Percentiles rank a stretch among this genome's conserved stretches.
These are phyloP conservation scores for Aureobasidium sp. DNA, from an alignment of 2,329 filamentous ascomycete genomes.

Conservation along the genomic window DNA sequence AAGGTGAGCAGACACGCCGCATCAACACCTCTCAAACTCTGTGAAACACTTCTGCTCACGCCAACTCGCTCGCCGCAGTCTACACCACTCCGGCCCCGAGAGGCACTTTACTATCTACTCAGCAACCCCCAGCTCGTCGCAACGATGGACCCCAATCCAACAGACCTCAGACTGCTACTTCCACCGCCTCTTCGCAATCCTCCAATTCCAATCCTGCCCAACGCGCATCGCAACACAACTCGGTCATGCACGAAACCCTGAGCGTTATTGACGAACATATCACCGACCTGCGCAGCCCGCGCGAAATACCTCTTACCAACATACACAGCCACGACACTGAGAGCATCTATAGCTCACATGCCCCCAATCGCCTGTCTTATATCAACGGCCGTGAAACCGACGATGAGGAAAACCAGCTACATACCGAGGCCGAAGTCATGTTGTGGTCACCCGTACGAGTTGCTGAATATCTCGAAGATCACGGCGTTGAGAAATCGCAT, in stretches of 20 bases:
- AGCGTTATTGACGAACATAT: conserved; percentile 98
- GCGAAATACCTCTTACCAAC: conserved; percentile 50
- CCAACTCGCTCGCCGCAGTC: conserved; percentile 21
- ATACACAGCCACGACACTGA: conserved; percentile 61
- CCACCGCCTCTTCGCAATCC: neutral
- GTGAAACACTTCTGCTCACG: conserved; percentile 14
- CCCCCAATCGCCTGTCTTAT: conserved; percentile 74
- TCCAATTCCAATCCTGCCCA: neutral
- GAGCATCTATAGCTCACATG: conserved; percentile 65
- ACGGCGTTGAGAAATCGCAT: conserved; percentile 79
- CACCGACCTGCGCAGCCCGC: conserved; percentile 67
- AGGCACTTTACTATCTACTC: conserved; percentile 23
- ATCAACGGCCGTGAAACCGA: conserved; percentile 93
- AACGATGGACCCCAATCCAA: neutral
- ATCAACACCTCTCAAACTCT: neutral
- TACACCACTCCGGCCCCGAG: conserved; percentile 34
- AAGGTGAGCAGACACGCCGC: conserved; percentile 51
- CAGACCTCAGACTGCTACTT: neutral
- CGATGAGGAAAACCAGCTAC: conserved; percentile 72
- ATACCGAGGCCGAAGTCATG: conserved; percentile 67
- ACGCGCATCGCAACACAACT: conserved; percentile 42
- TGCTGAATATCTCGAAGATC: conserved; percentile 78
- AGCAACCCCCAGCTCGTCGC: conserved; percentile 11
- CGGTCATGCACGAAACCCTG: conserved; percentile 87
- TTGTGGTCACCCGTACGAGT: conserved; percentile 75